Base-by-base conservation (phyloP, 2,329 filamentous ascomycete species). In the Thelonectria olida region DNA sequence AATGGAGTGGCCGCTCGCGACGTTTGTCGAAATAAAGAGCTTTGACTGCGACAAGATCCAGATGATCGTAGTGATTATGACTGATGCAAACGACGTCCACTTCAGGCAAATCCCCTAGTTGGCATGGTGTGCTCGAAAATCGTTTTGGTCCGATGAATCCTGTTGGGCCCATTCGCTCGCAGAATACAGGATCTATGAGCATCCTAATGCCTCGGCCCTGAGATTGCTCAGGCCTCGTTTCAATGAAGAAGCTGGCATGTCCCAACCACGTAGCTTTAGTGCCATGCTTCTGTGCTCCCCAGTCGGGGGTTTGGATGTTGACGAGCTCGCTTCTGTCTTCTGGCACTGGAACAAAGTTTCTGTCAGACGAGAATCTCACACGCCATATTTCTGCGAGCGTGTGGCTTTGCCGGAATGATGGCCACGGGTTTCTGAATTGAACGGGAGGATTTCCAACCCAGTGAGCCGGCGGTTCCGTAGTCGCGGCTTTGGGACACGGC, bases 151-250 rank as follows among this genome's bases (percentile, higher is more conserved):
- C 86, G 38, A 90, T 70, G 66, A 86, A 87, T 22, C 81, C 82
- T 66, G 92, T 81, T 0, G 93, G 93, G 13, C 88, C 87, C 78
- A 93, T 97, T 67, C 91, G 87, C 61, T 92, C 86, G 74, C 92
- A 91, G 67, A 96, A 95, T 23, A 96, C 92, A 1, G 93, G 93
- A 72, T 97, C 93, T 74, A 96, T 96, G 3, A 97, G 85, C 8
- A 94, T 91, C 49, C 93, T 87, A 38, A 97, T 81, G 0, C 93
- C 93, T 7, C 20, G 45, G 31, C 42, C n/a, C 23, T 13, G n/a
- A 4, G 39, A 6, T 17, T 42, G 17, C 2, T 1, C n/a, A 19
- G 85, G 82, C 2, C 92, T 91, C 68, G 93, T 96, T 75, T 97
- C 93, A 64, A 94, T 85, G 69, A 91, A 92, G 79, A 92, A 96